phyloP scores from a whole-genome alignment of 345 rosid species.

The Eucalyptus cloeziana region DNA sequence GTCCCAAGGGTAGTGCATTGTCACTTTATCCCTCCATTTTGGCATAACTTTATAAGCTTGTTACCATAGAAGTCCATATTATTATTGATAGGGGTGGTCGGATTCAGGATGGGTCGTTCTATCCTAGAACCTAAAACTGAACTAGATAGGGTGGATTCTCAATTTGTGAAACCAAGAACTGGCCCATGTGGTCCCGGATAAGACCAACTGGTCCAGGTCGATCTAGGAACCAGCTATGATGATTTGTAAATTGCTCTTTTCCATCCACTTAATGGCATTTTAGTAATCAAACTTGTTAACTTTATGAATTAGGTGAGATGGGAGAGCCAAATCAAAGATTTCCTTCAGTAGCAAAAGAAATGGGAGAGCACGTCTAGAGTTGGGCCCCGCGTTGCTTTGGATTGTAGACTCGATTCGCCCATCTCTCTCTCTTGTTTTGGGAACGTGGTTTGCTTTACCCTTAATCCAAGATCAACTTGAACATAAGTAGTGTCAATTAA shows the following conservation, averaged over 20 bases:
- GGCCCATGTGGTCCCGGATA: not conserved
- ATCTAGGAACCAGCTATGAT: not conserved
- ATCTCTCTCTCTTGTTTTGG: too few relatives aligned
- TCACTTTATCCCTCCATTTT: not conserved
- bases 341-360: not conserved
- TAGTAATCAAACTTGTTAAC: too few relatives aligned
- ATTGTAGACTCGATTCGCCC: not conserved
- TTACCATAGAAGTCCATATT: not conserved
- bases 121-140: not conserved
- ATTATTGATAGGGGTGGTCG: not conserved
- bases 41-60: not conserved
- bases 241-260: not conserved
- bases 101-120: too few relatives aligned
- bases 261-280: not conserved
- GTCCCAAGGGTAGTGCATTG: not conserved
- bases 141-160: not conserved
- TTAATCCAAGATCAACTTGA: not conserved
- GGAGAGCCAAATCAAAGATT: not conserved
- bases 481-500: not conserved
- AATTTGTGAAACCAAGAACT: too few relatives aligned
- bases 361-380: not conserved
- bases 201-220: rapidly evolving
- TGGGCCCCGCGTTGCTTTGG: not conserved
- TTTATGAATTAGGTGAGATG: not conserved
- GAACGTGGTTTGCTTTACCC: too few relatives aligned